Evolutionary conservation across 2,329 filamentous ascomycete genomes (phyloP).

Genomic region (Albophoma yamanashiensis): DNA sequence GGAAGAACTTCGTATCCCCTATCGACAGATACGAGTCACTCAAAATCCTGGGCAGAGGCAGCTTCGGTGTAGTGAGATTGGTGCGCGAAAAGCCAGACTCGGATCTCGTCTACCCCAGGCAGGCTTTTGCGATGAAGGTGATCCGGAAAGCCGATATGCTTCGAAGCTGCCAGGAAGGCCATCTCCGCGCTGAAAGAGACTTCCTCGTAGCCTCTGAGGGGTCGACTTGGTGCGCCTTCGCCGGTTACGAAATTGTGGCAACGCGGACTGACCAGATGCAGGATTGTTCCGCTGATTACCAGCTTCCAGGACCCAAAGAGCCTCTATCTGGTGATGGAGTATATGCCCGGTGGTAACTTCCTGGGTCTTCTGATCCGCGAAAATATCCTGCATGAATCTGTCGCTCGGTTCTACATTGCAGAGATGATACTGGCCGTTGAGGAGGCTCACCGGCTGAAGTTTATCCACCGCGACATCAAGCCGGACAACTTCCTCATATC

Average conservation of each 20-base stretch:
- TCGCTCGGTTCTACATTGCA: slow-evolving; percentile 78
- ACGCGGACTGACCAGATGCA: slow-evolving; percentile 13
- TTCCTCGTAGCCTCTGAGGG: slow-evolving; percentile 82
- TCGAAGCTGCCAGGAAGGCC: slow-evolving; percentile 81
- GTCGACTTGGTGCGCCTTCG: slow-evolving; percentile 56
- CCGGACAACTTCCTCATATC: slow-evolving; percentile 95
- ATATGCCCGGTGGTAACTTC: slow-evolving; percentile 95
- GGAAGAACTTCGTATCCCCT: slow-evolving; percentile 5
- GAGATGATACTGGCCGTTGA: slow-evolving; percentile 96
- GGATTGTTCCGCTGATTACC: slow-evolving; percentile 76
- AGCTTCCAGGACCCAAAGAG: slow-evolving; percentile 81
- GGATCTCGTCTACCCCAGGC: slow-evolving; percentile 19
- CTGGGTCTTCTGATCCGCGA: slow-evolving; percentile 77
- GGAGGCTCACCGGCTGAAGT: slow-evolving; percentile 76
- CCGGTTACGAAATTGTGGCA: too few species aligned
- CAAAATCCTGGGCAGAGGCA: slow-evolving; percentile 81
- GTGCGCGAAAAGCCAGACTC: slow-evolving; percentile 54
- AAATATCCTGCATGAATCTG: slow-evolving; percentile 67
- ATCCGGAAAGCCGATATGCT: slow-evolving; percentile 93
- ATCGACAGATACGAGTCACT: slow-evolving; percentile 57
- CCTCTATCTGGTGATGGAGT: slow-evolving; percentile 94
- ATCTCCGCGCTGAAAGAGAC: slow-evolving; percentile 82
- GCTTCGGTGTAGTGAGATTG: slow-evolving; percentile 84
- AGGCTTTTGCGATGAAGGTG: slow-evolving; percentile 92
- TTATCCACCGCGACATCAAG: slow-evolving; percentile 94